A percentile compares a stretch with the other conserved stretches of the same genome.
phyloP scores from a whole-genome alignment of 1,139 yeast genomes.

The Sugiyamaella japonica region DNA sequence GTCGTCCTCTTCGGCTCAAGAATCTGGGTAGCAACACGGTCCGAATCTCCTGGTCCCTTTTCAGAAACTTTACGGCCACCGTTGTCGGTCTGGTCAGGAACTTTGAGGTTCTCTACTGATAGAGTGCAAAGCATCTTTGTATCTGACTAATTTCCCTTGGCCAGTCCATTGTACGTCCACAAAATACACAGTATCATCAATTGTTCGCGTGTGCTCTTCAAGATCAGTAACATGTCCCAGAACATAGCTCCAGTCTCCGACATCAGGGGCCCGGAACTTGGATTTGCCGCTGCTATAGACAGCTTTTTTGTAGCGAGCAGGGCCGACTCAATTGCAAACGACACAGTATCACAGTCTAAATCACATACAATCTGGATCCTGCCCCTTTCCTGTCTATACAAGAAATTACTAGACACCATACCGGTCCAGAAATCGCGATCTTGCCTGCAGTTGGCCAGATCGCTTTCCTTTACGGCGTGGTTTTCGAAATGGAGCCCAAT shows the following conservation, averaged over 20 bases:
- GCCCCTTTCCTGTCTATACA: not conserved
- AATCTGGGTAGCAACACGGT: too few relatives aligned
- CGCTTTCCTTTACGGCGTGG: slow-evolving; percentile 4
- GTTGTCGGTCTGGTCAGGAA: too few relatives aligned
- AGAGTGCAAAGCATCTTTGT: too few relatives aligned
- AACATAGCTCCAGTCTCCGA: slow-evolving; percentile 17
- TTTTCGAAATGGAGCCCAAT: slow-evolving; percentile 13
- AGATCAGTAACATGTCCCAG: slow-evolving; percentile 12
- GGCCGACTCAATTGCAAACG: slow-evolving; percentile 12
- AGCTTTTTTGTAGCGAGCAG: slow-evolving; percentile 6
- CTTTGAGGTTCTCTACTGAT: too few relatives aligned
- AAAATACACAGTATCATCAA: slow-evolving; percentile 6
- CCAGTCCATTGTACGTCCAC: slow-evolving; percentile 3
- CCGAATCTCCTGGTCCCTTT: too few relatives aligned
- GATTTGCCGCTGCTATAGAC: slow-evolving; percentile 14
- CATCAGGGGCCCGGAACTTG: slow-evolving; percentile 21
- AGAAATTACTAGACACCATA: slow-evolving; percentile 4
- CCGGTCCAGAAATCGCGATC: slow-evolving; percentile 17
- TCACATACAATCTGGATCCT: slow-evolving; percentile 11
- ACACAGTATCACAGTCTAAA: slow-evolving; percentile 11
- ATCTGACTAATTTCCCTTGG: not conserved
- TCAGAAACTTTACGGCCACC: too few relatives aligned
- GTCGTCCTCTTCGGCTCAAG: too few relatives aligned
- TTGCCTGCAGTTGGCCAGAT: slow-evolving; percentile 9
- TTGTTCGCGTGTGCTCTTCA: not conserved